A percentile compares a stretch with the other conserved stretches of the same genome.
Conservation (phyloP, 495 filamentous ascomycete species). For the Chaetomidium leptoderma region DNA sequence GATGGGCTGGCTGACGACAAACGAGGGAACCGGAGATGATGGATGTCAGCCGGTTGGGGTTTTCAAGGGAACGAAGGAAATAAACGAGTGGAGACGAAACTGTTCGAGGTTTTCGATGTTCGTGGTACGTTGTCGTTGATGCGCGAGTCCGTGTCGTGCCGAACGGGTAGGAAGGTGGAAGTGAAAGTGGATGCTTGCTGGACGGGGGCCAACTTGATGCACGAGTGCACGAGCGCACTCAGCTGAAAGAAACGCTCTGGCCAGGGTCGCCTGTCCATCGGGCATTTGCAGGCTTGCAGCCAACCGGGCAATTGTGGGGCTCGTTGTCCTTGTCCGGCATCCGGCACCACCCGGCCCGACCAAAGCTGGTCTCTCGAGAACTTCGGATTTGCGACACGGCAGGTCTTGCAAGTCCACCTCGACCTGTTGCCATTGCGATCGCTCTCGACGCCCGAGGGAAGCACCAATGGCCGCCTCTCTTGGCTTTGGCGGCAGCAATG, state of each 20-base stretch:
- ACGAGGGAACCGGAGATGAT: neutral
- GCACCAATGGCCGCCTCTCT: slow-evolving; percentile 21
- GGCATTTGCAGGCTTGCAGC: too few species aligned
- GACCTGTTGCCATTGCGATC: neutral
- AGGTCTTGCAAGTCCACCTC: neutral
- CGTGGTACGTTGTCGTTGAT: neutral
- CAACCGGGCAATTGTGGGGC: neutral
- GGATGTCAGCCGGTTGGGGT: neutral
- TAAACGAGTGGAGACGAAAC: slow-evolving; percentile 1
- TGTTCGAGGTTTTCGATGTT: neutral
- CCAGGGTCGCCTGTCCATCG: neutral
- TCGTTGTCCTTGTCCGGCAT: neutral
- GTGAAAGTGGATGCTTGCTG: neutral
- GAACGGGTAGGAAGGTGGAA: neutral
- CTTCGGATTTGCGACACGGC: neutral
- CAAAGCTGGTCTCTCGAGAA: neutral
- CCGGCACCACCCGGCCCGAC: slow-evolving; percentile 15
- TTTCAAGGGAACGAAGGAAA: slow-evolving; percentile 2
- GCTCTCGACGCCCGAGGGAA: slow-evolving; percentile 1
- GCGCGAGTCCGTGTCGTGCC: neutral
- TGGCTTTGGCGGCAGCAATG: slow-evolving; percentile 19
- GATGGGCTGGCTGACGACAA: neutral
- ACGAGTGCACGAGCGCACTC: neutral
- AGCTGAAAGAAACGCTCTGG: neutral
- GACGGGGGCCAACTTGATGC: neutral